Evolutionary conservation across 2,329 filamentous ascomycete species (phyloP).

Genomic region (Ophiostoma triangulosporum): DNA sequence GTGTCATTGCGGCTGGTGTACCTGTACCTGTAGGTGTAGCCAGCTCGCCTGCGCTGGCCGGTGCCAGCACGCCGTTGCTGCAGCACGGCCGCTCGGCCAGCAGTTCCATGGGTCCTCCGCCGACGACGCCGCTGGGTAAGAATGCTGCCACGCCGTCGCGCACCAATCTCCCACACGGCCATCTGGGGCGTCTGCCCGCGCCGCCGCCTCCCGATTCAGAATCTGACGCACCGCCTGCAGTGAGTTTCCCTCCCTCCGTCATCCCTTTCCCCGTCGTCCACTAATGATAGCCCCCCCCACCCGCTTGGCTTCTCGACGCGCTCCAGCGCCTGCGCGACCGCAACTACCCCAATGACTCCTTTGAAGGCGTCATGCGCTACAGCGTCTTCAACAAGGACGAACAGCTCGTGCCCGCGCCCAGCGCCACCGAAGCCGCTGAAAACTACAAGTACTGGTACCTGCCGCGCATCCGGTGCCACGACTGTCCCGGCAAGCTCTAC

Average conservation of each 20-base stretch:
- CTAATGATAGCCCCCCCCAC: slow-evolving; percentile 58
- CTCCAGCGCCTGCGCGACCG: slow-evolving; percentile 55
- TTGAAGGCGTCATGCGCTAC: slow-evolving; percentile 87
- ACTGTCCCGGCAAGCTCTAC: slow-evolving; percentile 90
- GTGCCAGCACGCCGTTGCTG: slow-evolving; percentile 30
- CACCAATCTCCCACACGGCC: slow-evolving; percentile 27
- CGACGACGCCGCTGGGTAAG: slow-evolving; percentile 27
- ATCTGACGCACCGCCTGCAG: slow-evolving; percentile 41
- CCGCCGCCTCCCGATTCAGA: slow-evolving; percentile 47
- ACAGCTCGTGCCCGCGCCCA: slow-evolving; percentile 41
- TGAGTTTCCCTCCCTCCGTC: slow-evolving; percentile 31
- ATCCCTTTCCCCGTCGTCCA: background rate
- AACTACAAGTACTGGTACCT: slow-evolving; percentile 65
- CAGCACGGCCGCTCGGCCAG: slow-evolving; percentile 34
- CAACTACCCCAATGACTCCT: slow-evolving; percentile 65
- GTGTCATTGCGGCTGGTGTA: background rate
- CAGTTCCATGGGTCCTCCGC: slow-evolving; percentile 40
- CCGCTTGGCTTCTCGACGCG: slow-evolving; percentile 68
- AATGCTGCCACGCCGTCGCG: slow-evolving; percentile 13
- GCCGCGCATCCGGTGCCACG: slow-evolving; percentile 78
- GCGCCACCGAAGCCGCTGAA: slow-evolving; percentile 36
- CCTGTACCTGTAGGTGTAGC: background rate
- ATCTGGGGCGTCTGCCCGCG: slow-evolving; percentile 56
- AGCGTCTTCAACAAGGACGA: slow-evolving; percentile 65
- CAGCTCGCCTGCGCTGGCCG: slow-evolving; percentile 15